Conservation (phyloP, 805 yeast species). For the Naumovozyma dairenensis region DNA sequence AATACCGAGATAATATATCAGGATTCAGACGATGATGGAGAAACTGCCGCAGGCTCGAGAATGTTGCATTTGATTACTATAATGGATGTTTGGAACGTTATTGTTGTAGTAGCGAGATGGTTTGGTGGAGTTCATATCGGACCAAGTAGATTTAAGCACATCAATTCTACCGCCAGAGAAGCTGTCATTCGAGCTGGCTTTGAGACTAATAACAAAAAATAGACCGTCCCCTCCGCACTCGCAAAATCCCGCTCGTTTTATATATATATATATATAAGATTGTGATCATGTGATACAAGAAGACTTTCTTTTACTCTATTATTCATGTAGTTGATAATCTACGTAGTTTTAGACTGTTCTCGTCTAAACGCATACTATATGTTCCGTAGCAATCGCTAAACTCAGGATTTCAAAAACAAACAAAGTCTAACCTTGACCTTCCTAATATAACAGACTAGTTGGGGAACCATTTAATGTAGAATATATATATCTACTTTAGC, state of each 20-base stretch:
- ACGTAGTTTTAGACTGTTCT: too few species aligned
- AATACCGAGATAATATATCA: constrained; percentile 46
- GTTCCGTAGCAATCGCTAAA: too few species aligned
- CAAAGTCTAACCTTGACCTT: too few species aligned
- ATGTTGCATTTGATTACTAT: constrained; percentile 66
- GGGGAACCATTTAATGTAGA: background rate
- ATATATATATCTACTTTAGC: too few species aligned
- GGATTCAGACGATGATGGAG: constrained; percentile 96
- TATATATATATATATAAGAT: background rate
- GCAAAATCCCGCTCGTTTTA: background rate
- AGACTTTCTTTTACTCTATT: too few species aligned
- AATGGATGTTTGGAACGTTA: constrained; percentile 75
- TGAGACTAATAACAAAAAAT: constrained; percentile 4
- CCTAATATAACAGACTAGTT: background rate
- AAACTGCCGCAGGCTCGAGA: constrained; percentile 89
- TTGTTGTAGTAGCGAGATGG: constrained; percentile 82
- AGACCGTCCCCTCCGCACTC: too few species aligned
- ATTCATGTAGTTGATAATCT: too few species aligned
- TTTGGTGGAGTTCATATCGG: constrained; percentile 88
- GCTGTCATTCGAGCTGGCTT: constrained; percentile 63
- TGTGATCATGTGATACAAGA: too few species aligned
- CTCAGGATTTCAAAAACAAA: too few species aligned
- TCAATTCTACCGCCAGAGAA: constrained; percentile 79
- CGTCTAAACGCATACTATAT: too few species aligned
- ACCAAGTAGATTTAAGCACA: constrained; percentile 89